Conservation (phyloP, 1,139 yeast genomes). For the Candida mesenterica region DNA sequence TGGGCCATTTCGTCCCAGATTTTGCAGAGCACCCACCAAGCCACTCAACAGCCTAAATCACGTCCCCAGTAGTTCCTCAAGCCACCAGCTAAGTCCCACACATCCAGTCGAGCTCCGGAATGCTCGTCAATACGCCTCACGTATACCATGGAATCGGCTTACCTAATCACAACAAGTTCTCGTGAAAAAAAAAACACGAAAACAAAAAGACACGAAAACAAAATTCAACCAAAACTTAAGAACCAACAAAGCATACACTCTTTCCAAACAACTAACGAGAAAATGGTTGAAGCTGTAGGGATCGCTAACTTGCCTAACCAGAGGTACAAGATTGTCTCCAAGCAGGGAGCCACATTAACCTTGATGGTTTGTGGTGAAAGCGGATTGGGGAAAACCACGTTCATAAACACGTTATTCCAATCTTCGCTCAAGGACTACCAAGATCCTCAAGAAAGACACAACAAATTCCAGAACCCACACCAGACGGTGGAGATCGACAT, state of each 20-base stretch:
- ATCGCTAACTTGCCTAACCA: constrained; percentile 91
- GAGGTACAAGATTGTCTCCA: constrained; percentile 87
- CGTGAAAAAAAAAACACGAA: constrained; percentile 2
- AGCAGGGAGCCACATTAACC: constrained; percentile 86
- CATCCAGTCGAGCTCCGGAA: no score
- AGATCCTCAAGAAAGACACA: constrained; percentile 67
- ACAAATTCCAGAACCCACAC: constrained; percentile 58
- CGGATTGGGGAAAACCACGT: constrained; percentile 92
- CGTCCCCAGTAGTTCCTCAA: no score
- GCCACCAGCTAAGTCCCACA: no score
- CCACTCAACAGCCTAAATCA: no score
- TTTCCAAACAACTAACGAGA: no score
- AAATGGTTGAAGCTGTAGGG: constrained; percentile 59
- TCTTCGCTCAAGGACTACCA: constrained; percentile 62
- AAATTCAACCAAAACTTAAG: constrained; percentile 1
- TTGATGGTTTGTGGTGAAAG: constrained; percentile 96
- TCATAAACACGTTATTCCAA: constrained; percentile 87
- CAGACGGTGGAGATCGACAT: constrained; percentile 92
- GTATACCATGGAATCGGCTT: no score
- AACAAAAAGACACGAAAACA: constrained; percentile 3
- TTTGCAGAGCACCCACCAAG: no score
- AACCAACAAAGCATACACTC: background rate
- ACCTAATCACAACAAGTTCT: background rate
- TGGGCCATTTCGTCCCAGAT: no score
- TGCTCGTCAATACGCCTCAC: background rate